Percentiles rank a stretch among this genome's conserved stretches.
These are phyloP conservation scores for Mantamonas sphyraenae DNA, from an alignment of 78 protist species.

Conservation along the genomic window DNA sequence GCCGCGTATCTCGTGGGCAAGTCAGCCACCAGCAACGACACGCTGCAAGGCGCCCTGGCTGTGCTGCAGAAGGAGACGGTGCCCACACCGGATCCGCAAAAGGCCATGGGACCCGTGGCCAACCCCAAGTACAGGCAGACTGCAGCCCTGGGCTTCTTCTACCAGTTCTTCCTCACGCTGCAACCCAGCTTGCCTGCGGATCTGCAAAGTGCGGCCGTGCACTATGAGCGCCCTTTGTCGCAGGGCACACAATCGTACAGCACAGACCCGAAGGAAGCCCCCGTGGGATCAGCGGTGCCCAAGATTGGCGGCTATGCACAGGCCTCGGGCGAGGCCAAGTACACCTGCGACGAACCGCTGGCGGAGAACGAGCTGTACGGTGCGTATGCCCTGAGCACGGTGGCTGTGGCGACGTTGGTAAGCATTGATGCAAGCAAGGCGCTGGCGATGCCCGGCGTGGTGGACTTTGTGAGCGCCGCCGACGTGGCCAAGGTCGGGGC, in stretches of 20 bases:
- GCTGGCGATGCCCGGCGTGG: slow-evolving; percentile 26
- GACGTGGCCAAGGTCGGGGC: slow-evolving; percentile 15
- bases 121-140: too few species aligned
- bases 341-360: not conserved
- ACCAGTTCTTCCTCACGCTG: slow-evolving; percentile 20
- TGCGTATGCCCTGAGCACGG: slow-evolving; percentile 2
- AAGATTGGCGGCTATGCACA: too few species aligned
- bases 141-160: slow-evolving; percentile 1
- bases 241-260: not conserved
- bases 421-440: slow-evolving; percentile 8
- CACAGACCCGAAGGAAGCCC: too few species aligned
- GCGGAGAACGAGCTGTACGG: not conserved
- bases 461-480: not conserved
- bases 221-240: not conserved
- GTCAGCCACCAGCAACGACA: too few species aligned
- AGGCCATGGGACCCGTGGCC: too few species aligned
- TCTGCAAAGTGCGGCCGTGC: slow-evolving; percentile 11
- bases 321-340: slow-evolving; percentile 37
- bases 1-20: too few species aligned
- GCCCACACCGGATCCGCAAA: too few species aligned
- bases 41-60: too few species aligned
- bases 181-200: slow-evolving; percentile 13
- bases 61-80: too few species aligned
- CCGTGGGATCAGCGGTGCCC: too few species aligned
- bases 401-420: not conserved